Evolutionary conservation across 352 stramenopile species (phyloP), one percentile per base, ranked within the genome.

Genomic region (Phytophthora niederhauseri): DNA sequence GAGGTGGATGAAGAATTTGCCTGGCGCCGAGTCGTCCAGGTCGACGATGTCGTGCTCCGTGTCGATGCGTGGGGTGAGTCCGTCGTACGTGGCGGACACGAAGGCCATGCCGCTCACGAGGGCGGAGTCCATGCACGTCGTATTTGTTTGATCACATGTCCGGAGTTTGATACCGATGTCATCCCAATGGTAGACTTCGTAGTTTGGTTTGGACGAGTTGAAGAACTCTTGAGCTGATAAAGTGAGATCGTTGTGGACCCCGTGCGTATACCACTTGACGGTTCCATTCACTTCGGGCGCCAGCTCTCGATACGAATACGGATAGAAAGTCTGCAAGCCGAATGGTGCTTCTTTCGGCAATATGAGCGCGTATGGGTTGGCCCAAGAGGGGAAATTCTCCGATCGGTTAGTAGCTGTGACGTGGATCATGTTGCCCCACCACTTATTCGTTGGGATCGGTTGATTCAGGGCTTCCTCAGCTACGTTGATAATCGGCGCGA

Each of bases 71-170:
- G 86, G 84, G 0, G 79, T 91, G 19, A 92, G 68, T 9, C 73
- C 75, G 28, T 79, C 60, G 72, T 91, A 94, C 36, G 70, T 87
- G 19, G 81, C 75, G 9, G 82, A 89, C 24, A 90, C 71, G 59
- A 91, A 94, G 8, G 81, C 82, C 86, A 94, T 94, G 46, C 85
- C 85, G 48, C 76, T 94, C 38, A 90, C 66, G 3, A 94, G 67
- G 1, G 75, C 70, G 0, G 75, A 80, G 51, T 90, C 70, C 76
- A 92, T 90, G 57, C 76, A 90, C 53, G 75, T 78, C 41, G 30
- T 48, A 11, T 57, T 66, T 12, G 17, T 30, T 15, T 46, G 28
- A 15, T 65, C 67, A 63, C 78, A 90, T 15, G 82, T 84, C n/a
- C 71, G 77, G 3, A 94, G 49, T 8, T 80, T 88, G 22, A 77